Percentiles rank a stretch among this genome's conserved stretches.
These are phyloP conservation scores for Psilocybe cubensis DNA, from an alignment of 768 basidiomycete genomes.

Conservation along the genomic window DNA sequence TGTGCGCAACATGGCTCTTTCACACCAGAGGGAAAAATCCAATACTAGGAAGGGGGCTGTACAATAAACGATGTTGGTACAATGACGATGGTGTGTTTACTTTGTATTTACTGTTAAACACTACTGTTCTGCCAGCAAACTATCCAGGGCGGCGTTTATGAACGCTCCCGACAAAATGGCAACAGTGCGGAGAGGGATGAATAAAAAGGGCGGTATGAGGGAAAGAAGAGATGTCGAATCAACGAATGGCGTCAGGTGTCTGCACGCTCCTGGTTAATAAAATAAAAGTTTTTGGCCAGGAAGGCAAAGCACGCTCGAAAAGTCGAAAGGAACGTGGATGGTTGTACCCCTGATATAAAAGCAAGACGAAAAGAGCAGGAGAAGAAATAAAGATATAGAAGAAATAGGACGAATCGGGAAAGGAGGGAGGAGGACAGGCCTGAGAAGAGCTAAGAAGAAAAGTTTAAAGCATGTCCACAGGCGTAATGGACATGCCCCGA, in stretches of 20 bases:
- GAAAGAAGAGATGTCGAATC: slow-evolving; percentile 15
- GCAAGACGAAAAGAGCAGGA: slow-evolving; percentile 8
- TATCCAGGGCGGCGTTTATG: not conserved
- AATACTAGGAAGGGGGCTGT: not conserved
- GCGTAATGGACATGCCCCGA: no score
- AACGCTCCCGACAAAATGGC: slow-evolving; percentile 3
- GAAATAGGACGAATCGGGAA: not conserved
- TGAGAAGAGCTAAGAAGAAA: no score
- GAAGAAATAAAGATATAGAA: slow-evolving; percentile 17
- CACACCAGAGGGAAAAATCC: not conserved
- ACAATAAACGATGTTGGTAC: slow-evolving; percentile 18
- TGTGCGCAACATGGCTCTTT: not conserved
- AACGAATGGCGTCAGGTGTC: slow-evolving; percentile 25
- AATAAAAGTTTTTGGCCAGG: slow-evolving; percentile 10
- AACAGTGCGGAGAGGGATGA: slow-evolving; percentile 1
- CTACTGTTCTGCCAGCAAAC: slow-evolving; percentile 6
- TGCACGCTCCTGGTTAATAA: slow-evolving; percentile 9
- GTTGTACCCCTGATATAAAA: slow-evolving; percentile 16
- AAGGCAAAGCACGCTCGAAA: slow-evolving; percentile 14
- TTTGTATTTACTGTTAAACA: slow-evolving; percentile 12
- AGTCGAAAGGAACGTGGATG: slow-evolving; percentile 32
- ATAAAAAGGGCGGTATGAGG: slow-evolving; percentile 11
- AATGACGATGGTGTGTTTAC: slow-evolving; percentile 6
- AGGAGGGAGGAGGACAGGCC: no score
- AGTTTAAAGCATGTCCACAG: not conserved